Evolutionary conservation across 164 flowering plant genomes (phyloP), one percentile per base, ranked within the genome.

Genomic region (Vitis amurensis): DNA sequence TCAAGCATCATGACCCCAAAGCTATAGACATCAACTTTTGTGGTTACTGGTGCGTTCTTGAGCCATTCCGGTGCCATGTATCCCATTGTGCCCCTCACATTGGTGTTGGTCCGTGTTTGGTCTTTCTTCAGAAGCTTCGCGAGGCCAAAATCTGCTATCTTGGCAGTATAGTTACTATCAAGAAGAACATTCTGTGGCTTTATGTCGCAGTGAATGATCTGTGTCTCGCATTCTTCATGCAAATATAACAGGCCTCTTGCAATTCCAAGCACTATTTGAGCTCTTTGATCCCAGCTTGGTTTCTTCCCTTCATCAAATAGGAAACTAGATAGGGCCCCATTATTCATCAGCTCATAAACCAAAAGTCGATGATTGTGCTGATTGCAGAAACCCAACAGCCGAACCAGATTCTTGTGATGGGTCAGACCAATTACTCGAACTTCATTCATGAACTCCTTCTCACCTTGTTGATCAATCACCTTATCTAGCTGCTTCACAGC

Each of bases 41-140:
- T n/a, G 0, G 79, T 73, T 11, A 79, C 63, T 0, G 75, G 66
- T 14, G 64, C 70, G 31, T 75, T 79, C 63, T 63, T 75, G 30
- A 79, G 73, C 82, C 82, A 79, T 58, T 75, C 79, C 3, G 76
- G 82, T 10, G 82, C 79, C 53, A 75, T 68, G 19, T 79, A 75
- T 12, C 82, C 82, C 69, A 66, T 63, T 27, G 79, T 79, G 23
- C 82, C 82, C 15, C 75, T 59, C 4, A 64, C 67, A 31, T 63
- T 68, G 9, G 79, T 76, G 51, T 50, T 67, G 3, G 77, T 79
- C 55, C 67, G 58, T 11, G 77, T 75, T 23, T 76, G 74, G 29
- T 79, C 79, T 4, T 64, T 69, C 68, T 51, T 69, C 37, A 75
- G 14, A 37, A 79, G 68, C 73, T 79, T 76, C 9, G 79, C 77